Base-by-base conservation (phyloP, 106 monocot genomes). In the Chionographis japonica region DNA sequence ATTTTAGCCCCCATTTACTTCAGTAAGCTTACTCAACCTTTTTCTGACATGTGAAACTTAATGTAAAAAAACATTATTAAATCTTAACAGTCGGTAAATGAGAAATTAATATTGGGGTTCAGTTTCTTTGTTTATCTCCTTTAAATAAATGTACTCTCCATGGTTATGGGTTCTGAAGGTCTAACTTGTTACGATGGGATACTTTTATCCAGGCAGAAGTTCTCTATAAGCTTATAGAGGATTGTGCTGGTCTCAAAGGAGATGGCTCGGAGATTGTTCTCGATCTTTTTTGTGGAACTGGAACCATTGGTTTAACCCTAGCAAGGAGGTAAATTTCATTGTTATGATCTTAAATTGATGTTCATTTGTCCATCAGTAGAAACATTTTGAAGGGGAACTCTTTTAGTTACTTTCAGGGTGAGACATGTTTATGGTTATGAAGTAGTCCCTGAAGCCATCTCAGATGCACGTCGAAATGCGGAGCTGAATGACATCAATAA, bases 211-310 rank as follows among this genome's bases (percentile, higher is more conserved):
- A 95, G 97, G 97, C 97, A 46, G 97, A 97, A 78, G 75, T 92
- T 61, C 84, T 97, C 10, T 97, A 97, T 71, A 83, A 77, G 69
- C 84, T 97, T 77, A 87, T 97, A 55, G 97, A 89, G 76, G 87
- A 92, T 41, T 80, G 67, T 83, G 78, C 80, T 63, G 76, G 79
- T 62, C 84, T 97, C 13, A 84, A 62, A 69, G 95, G 92, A 65
- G 87, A 97, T 87, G 79, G 86, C 40, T 92, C 97, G 42, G 97
- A 97, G 63, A 79, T 87, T 73, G 72, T 97, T 56, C 86, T 97
- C 63, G 97, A 97, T 78, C 74, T 97, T 13, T 97, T 97, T 55
- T 97, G 97, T 83, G 97, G 97, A 78, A 92, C 89, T 64, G 97
- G 97, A 64, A 97, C 92, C 12, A 97, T 97, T 83, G 97, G 97